Evolutionary conservation across 371 early-diverging fungal species (phyloP).

Genomic region (Mucor piriformis): DNA sequence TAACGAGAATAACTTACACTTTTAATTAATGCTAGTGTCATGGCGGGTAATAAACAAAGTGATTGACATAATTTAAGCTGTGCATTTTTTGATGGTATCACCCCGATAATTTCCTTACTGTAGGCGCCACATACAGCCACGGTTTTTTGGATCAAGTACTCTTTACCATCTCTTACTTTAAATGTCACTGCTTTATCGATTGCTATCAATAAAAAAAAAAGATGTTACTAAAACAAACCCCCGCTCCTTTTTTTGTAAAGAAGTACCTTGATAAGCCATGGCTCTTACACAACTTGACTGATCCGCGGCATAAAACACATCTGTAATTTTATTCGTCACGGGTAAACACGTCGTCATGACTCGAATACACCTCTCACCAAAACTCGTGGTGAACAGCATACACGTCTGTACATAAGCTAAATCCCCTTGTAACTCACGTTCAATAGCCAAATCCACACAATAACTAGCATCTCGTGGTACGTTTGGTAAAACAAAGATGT

Average conservation of each 20-base stretch:
- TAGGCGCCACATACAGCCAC: conserved; percentile 71
- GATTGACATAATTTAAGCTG: conserved; percentile 72
- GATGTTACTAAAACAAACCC: no score
- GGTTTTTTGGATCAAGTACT: conserved; percentile 65
- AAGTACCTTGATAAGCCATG: conserved; percentile 70
- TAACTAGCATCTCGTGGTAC: conserved; percentile 84
- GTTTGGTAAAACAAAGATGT: conserved; percentile 82
- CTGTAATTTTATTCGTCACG: conserved; percentile 38
- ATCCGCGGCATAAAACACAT: conserved; percentile 57
- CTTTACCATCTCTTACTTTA: conserved; percentile 79
- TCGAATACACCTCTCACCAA: conserved; percentile 81
- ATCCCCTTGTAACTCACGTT: conserved; percentile 66
- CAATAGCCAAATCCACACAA: conserved; percentile 76
- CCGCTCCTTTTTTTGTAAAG: no score
- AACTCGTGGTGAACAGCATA: conserved; percentile 69
- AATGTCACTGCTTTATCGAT: conserved; percentile 71
- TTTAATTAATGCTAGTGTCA: conserved; percentile 69
- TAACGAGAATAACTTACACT: no score
- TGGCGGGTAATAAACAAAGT: conserved; percentile 69
- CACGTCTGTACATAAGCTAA: conserved; percentile 87
- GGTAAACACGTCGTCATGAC: conserved; percentile 81
- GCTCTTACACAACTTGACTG: conserved; percentile 65
- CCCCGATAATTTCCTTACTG: conserved; percentile 59
- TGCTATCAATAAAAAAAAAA: conserved; percentile 24
- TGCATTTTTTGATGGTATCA: conserved; percentile 49